Evolutionary conservation across 2,329 filamentous ascomycete species (phyloP).

Genomic region (Ustulina deusta): DNA sequence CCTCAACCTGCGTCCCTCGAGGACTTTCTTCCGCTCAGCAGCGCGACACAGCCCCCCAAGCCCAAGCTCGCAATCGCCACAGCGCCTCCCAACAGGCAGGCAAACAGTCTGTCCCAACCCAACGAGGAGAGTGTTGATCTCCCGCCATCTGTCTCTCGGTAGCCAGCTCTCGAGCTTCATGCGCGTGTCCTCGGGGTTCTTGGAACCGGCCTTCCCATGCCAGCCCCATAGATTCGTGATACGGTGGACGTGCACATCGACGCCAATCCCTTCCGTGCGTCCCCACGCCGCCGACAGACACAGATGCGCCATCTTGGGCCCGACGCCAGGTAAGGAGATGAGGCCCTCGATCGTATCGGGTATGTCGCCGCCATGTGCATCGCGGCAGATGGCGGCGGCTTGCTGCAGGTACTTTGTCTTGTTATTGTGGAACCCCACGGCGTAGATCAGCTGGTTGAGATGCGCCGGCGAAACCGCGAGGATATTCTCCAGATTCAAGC

Average conservation of each 20-base stretch:
- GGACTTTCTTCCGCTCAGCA: constrained; percentile 74
- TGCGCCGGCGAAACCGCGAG: constrained; percentile 74
- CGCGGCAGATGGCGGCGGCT: constrained; percentile 77
- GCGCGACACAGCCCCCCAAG: constrained; percentile 79
- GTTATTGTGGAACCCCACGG: constrained; percentile 94
- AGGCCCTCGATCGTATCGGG: constrained; percentile 82
- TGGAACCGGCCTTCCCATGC: constrained; percentile 72
- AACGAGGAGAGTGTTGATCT: constrained; percentile 91
- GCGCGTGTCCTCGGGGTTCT: constrained; percentile 84
- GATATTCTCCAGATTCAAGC: constrained; percentile 81
- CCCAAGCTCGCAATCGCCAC: constrained; percentile 87
- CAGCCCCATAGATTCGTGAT: constrained; percentile 96
- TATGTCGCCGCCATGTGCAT: constrained; percentile 80
- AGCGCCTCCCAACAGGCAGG: constrained; percentile 80
- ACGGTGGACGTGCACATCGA: constrained; percentile 94
- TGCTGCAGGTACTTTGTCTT: constrained; percentile 88
- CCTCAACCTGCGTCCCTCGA: constrained; percentile 66
- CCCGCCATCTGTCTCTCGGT: constrained; percentile 86
- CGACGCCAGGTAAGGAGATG: constrained; percentile 83
- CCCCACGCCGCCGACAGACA: constrained; percentile 80
- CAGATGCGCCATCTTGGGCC: constrained; percentile 94
- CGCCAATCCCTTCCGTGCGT: constrained; percentile 81
- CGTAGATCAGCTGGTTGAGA: constrained; percentile 80
- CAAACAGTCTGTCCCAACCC: constrained; percentile 90
- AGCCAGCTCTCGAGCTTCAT: constrained; percentile 83